Evolutionary conservation across 1,284 basidiomycete species (phyloP).

Genomic region (Cystobasidium slooffiae): DNA sequence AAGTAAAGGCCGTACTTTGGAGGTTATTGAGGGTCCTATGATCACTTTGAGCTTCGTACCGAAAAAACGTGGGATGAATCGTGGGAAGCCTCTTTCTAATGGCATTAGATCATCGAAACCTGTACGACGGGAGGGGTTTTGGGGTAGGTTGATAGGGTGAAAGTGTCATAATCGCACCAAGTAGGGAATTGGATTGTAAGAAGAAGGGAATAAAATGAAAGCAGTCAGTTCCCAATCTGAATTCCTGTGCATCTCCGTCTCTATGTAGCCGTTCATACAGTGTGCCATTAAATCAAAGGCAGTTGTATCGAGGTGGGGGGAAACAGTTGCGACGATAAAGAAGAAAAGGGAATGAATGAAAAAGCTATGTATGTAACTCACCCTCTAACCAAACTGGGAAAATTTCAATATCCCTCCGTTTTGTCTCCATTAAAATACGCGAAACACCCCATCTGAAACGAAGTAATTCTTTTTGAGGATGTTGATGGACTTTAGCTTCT

Average conservation of each 20-base stretch:
- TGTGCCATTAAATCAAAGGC: not conserved
- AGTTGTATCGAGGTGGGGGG: not conserved
- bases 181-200: not conserved
- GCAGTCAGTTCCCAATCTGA: no score
- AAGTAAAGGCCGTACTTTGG: slow-evolving; percentile 57
- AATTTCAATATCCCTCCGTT: slow-evolving; percentile 45
- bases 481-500: slow-evolving; percentile 89
- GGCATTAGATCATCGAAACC: slow-evolving; percentile 90
- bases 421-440: slow-evolving; percentile 79
- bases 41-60: slow-evolving; percentile 70
- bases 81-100: slow-evolving; percentile 72
- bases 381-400: slow-evolving; percentile 2
- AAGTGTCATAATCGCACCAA: not conserved
- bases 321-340: not conserved
- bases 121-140: slow-evolving; percentile 51
- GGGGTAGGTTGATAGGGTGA: slow-evolving; percentile 6
- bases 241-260: no score
- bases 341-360: slow-evolving; percentile 44
- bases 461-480: slow-evolving; percentile 67
- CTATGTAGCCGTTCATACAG: no score
- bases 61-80: slow-evolving; percentile 70
- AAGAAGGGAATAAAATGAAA: not conserved
- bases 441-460: slow-evolving; percentile 98
- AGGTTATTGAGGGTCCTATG: slow-evolving; percentile 68
- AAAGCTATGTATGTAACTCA: slow-evolving; percentile 42